Evolutionary conservation across 768 basidiomycete species (phyloP).

Genomic region (Collybia nuda): DNA sequence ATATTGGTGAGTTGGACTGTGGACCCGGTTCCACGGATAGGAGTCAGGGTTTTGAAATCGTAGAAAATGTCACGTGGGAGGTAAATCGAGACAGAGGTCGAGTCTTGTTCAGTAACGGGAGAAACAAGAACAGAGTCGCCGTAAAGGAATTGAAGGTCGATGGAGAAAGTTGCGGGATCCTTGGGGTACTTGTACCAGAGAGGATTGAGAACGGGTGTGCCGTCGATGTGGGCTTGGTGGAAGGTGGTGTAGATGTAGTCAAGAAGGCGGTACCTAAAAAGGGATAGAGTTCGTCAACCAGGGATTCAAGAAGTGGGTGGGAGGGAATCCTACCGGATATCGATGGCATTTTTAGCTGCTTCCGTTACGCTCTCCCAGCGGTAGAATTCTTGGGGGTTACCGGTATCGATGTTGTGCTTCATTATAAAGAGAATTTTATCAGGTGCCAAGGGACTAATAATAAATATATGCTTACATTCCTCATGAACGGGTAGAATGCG

Average conservation of each 20-base stretch:
- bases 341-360: conserved; percentile 59
- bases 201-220: conserved; percentile 66
- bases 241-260: conserved; percentile 76
- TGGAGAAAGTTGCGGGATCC: conserved; percentile 54
- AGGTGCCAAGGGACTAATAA: background rate
- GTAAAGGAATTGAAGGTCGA: conserved; percentile 71
- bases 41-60: conserved; percentile 53
- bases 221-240: conserved; percentile 54
- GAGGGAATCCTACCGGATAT: conserved; percentile 50
- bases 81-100: conserved; percentile 59
- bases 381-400: conserved; percentile 68
- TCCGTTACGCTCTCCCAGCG: conserved; percentile 55
- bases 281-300: too few species aligned
- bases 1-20: conserved; percentile 45
- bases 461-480: conserved; percentile 49
- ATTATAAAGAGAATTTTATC: background rate
- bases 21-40: conserved; percentile 47
- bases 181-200: conserved; percentile 69
- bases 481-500: conserved; percentile 79
- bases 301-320: background rate
- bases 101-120: conserved; percentile 61
- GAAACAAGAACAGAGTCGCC: conserved; percentile 68
- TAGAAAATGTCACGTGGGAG: conserved; percentile 67
- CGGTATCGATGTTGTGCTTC: conserved; percentile 54
- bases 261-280: conserved; percentile 56